A percentile compares a stretch with the other conserved stretches of the same genome.
phyloP scores from a whole-genome alignment of 2,329 filamentous ascomycete genomes.

The Sporothrix dimorphospora region DNA sequence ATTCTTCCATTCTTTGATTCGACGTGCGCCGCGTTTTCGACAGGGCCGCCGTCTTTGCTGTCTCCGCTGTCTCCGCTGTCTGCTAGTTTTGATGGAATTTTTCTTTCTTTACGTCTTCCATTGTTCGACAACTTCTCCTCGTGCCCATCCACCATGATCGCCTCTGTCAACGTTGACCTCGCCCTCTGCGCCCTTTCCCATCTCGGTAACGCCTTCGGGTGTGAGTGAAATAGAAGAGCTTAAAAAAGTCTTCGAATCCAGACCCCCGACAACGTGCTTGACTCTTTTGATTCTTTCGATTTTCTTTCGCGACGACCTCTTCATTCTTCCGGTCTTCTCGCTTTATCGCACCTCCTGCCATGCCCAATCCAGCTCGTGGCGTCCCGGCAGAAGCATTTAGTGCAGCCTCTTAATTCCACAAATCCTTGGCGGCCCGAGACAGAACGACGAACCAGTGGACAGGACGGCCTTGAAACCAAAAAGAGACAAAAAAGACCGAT shows the following conservation, averaged over 20 bases:
- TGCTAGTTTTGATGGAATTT: background rate
- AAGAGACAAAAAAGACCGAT: background rate
- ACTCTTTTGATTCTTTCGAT: background rate
- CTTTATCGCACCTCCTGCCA: background rate
- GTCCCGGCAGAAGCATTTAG: slow-evolving; percentile 13
- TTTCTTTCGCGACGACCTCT: background rate
- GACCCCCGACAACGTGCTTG: background rate
- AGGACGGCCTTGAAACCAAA: background rate
- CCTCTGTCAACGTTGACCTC: background rate
- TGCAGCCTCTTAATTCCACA: slow-evolving; percentile 14
- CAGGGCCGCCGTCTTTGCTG: background rate
- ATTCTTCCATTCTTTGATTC: too few species aligned
- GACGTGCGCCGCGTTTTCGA: slow-evolving; percentile 7
- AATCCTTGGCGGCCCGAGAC: background rate
- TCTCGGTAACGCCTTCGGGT: background rate
- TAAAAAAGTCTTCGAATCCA: background rate
- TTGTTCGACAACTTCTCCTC: background rate
- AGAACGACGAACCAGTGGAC: background rate
- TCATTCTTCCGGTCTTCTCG: background rate
- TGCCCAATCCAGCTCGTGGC: slow-evolving; percentile 10
- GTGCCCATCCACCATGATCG: background rate
- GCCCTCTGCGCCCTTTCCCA: background rate
- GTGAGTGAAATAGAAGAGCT: background rate
- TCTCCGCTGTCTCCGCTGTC: background rate
- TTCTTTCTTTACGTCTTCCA: background rate